Percentiles rank a stretch among this genome's conserved stretches.
Evolutionary conservation across 192 early-diverging fungal genomes (phyloP).

Genomic region (Linnemannia exigua): DNA sequence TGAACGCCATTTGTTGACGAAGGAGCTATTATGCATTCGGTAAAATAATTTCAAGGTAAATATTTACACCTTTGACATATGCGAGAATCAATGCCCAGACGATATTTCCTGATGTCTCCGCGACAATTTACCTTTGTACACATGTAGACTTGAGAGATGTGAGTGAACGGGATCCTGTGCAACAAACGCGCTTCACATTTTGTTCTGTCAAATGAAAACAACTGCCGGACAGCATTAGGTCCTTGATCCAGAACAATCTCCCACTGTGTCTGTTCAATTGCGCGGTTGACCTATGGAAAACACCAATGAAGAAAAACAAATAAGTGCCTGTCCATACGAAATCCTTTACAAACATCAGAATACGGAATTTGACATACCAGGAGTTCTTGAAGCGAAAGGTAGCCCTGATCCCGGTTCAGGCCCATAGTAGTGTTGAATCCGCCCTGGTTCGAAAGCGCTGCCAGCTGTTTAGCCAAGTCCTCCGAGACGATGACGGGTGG

Average conservation of each 20-base stretch:
- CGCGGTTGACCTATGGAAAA: conserved; percentile 23
- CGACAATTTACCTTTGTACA: conserved; percentile 40
- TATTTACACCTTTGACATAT: background rate
- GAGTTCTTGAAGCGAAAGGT: conserved; percentile 47
- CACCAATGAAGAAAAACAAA: background rate
- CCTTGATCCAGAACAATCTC: conserved; percentile 38
- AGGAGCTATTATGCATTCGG: conserved; percentile 27
- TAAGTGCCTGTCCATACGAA: background rate
- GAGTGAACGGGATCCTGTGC: conserved; percentile 42
- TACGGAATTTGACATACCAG: conserved; percentile 16
- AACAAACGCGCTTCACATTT: conserved; percentile 49
- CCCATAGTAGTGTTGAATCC: conserved; percentile 52
- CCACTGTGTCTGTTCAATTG: conserved; percentile 45
- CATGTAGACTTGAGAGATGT: conserved; percentile 46
- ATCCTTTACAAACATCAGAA: background rate
- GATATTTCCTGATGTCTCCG: background rate
- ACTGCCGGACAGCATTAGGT: conserved; percentile 27
- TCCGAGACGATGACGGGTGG: conserved; percentile 55
- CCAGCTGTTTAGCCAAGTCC: conserved; percentile 48
- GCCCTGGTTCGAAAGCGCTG: conserved; percentile 46
- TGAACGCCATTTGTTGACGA: conserved; percentile 62
- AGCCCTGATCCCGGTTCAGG: conserved; percentile 34
- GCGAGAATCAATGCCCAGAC: background rate
- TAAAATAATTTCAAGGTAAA: background rate
- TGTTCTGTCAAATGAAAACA: conserved; percentile 51